Percentiles rank a stretch among this genome's conserved stretches.
Evolutionary conservation across 768 basidiomycete species (phyloP).

Genomic region (Filobasidium floriforme): DNA sequence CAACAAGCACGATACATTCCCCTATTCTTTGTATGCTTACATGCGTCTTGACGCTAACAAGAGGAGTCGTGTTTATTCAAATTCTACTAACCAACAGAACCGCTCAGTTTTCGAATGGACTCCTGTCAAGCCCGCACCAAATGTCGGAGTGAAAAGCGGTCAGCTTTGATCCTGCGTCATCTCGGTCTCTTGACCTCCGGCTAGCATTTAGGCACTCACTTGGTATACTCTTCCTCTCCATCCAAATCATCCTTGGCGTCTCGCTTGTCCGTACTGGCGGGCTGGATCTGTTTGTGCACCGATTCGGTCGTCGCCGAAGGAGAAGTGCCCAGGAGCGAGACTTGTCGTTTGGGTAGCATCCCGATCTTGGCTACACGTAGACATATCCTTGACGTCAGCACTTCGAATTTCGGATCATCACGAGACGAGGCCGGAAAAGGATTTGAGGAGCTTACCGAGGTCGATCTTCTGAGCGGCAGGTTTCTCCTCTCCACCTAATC

Average conservation of each 20-base stretch:
- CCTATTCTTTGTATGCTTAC: too few relatives aligned
- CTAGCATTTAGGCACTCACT: slow-evolving; percentile 31
- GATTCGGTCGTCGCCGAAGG: slow-evolving; percentile 23
- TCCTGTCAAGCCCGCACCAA: not conserved
- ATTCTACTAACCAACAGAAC: too few relatives aligned
- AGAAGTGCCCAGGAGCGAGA: slow-evolving; percentile 40
- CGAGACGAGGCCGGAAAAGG: not conserved
- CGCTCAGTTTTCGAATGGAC: slow-evolving; percentile 21
- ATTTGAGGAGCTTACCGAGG: slow-evolving; percentile 14
- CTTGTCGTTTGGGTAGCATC: slow-evolving; percentile 42
- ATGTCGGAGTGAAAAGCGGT: not conserved
- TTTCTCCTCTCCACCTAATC: not conserved
- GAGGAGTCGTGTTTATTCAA: too few relatives aligned
- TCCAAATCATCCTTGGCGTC: slow-evolving; percentile 36
- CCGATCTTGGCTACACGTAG: slow-evolving; percentile 41
- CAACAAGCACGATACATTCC: too few relatives aligned
- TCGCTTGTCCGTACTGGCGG: slow-evolving; percentile 1
- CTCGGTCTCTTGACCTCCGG: not conserved
- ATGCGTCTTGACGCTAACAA: too few relatives aligned
- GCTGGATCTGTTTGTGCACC: slow-evolving; percentile 12
- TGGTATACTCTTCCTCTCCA: slow-evolving; percentile 42
- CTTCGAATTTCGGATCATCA: too few relatives aligned
- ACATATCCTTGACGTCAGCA: too few relatives aligned
- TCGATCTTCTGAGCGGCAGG: slow-evolving; percentile 21
- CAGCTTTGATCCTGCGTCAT: not conserved